Base-by-base conservation (phyloP, 2,329 filamentous ascomycete species). In the Colletotrichum cuscutae region DNA sequence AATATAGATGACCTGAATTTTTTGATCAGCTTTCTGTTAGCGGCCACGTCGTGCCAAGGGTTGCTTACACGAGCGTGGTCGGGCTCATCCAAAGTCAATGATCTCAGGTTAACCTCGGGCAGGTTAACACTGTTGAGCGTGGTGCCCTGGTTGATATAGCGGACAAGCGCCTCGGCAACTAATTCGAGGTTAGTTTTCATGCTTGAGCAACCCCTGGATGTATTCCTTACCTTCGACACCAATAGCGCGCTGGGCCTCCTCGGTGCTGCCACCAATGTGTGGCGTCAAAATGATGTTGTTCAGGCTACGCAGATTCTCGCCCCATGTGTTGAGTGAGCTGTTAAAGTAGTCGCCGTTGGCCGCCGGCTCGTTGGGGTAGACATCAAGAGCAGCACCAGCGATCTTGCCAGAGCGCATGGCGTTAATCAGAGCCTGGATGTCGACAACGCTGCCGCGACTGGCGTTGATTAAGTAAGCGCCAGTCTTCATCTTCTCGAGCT, bases 401-500 rank as follows among this genome's bases (percentile, higher is more conserved):
- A 98, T 86, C 85, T 96, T 97, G 73, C 95, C 95, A 71, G 87
- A 89, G 75, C 94, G 92, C 90, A 95, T 95, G 69, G 95, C 94
- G 78, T 95, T 92, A 81, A 98, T 93, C 68, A 99, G 88, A 22
- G 95, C 95, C 3, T 95, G 93, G 76, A 99, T 98, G 80, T 98
- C 95, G 46, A 99, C 95, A 19, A 99, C 95, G 71, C 91, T 97
- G 68, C 97, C 97, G 78, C 97, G 93, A 81, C 94, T 97, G 75
- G 97, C 97, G 83, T 99, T 99, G 85, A 99, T 97, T 65, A 99
- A 86, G 83, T 99, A 99, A 77, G 94, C 92, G 42, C 97, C 97
- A 12, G 90, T 88, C 86, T 97, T 97, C 97, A 99, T 99, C 83
- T 93, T 89, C 74, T 91, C 91, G 61, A 99, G 89, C 82, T 99